A percentile compares a stretch with the other conserved stretches of the same genome.
These are phyloP conservation scores for Cymbidium sinense DNA, from an alignment of 106 monocot genomes.

Conservation along the genomic window DNA sequence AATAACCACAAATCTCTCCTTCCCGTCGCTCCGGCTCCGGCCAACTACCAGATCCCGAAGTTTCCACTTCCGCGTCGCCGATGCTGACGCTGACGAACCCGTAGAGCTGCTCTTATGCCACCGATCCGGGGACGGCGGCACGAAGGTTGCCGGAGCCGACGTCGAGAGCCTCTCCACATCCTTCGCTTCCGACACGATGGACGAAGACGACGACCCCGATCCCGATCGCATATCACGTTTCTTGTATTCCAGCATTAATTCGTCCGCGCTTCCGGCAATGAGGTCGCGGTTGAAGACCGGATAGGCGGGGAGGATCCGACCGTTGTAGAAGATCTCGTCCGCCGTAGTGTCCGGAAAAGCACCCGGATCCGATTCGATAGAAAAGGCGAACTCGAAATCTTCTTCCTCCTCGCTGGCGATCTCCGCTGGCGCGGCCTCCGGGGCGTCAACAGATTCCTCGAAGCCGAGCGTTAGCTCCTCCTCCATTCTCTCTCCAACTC, in stretches of 20 bases:
- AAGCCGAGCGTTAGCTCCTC: background rate
- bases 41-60: conserved; percentile 29
- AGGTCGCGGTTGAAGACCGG: conserved; percentile 2
- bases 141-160: background rate
- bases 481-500: background rate
- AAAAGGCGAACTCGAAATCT: conserved; percentile 14
- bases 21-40: conserved; percentile 30
- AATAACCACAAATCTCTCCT: conserved; percentile 20
- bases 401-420: background rate
- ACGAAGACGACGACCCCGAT: background rate
- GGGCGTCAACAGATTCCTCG: background rate
- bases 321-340: conserved; percentile 13
- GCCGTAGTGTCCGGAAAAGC: background rate
- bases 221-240: background rate
- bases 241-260: background rate
- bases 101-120: conserved; percentile 41
- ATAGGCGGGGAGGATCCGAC: conserved; percentile 5
- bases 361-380: background rate
- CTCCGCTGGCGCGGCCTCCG: background rate
- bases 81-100: conserved; percentile 16
- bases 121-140: conserved; percentile 8
- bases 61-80: conserved; percentile 25
- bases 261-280: background rate
- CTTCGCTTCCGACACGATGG: background rate
- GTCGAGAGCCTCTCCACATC: background rate